Conservation (phyloP, 768 basidiomycete species). For the Lactifluus echinatus region DNA sequence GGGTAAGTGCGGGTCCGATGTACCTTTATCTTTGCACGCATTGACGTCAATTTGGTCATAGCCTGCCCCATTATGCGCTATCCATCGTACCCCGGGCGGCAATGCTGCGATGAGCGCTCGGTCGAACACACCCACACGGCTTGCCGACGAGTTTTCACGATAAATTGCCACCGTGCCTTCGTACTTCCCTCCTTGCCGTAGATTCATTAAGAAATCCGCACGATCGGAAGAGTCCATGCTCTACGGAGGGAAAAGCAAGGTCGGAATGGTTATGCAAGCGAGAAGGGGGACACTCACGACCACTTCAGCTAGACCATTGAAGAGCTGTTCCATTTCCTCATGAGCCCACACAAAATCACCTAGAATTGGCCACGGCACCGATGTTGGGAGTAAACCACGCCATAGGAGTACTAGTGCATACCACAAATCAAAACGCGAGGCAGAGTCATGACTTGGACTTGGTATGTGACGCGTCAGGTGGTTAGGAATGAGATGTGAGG, state of each 20-base stretch:
- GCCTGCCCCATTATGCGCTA: conserved; percentile 88
- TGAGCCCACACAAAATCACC: conserved; percentile 77
- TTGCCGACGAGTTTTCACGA: conserved; percentile 60
- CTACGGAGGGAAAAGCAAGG: conserved; percentile 25
- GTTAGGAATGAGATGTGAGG: not conserved
- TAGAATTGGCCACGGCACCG: conserved; percentile 23
- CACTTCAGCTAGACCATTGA: conserved; percentile 62
- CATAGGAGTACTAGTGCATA: conserved; percentile 8
- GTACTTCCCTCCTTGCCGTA: conserved; percentile 65
- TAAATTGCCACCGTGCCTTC: conserved; percentile 66
- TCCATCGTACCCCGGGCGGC: conserved; percentile 66
- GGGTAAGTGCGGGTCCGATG: conserved; percentile 1
- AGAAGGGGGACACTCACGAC: conserved; percentile 44
- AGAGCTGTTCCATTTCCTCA: conserved; percentile 56
- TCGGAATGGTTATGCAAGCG: not conserved
- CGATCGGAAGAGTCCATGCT: conserved; percentile 51
- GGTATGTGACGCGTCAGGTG: not conserved
- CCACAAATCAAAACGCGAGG: conserved; percentile 31
- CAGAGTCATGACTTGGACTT: not conserved
- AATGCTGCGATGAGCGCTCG: conserved; percentile 64
- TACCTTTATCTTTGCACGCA: conserved; percentile 65
- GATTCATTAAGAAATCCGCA: conserved; percentile 57
- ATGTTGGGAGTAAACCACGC: not conserved
- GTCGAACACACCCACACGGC: conserved; percentile 69
- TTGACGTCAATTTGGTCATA: conserved; percentile 82